phyloP scores from a whole-genome alignment of 2,329 filamentous ascomycete species.

The Xylaria multiplex region DNA sequence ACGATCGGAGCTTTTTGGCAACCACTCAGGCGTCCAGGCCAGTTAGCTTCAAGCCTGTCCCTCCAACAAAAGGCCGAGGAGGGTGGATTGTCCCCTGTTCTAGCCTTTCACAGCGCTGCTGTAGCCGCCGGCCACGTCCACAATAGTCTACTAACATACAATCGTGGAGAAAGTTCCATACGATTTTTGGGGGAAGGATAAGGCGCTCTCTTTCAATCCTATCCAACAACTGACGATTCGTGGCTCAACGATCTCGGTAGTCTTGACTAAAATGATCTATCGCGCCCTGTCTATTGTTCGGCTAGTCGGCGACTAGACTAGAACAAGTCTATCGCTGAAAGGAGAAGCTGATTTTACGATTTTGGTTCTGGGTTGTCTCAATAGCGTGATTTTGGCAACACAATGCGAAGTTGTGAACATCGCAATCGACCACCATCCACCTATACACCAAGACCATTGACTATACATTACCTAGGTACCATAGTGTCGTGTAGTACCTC shows the following conservation, averaged over 20 bases:
- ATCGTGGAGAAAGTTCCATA: slow-evolving; percentile 46
- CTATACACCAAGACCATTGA: not conserved
- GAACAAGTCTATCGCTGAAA: slow-evolving; percentile 29
- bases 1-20: slow-evolving; percentile 47
- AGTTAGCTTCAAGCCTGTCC: slow-evolving; percentile 43
- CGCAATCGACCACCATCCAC: slow-evolving; percentile 8
- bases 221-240: slow-evolving; percentile 39
- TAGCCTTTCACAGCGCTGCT: slow-evolving; percentile 56
- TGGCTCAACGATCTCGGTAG: slow-evolving; percentile 40
- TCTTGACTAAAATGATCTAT: slow-evolving; percentile 33
- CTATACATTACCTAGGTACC: too few species aligned
- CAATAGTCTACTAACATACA: slow-evolving; percentile 36
- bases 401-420: slow-evolving; percentile 33
- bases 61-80: slow-evolving; percentile 45
- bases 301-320: slow-evolving; percentile 38
- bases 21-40: slow-evolving; percentile 41
- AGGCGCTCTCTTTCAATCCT: slow-evolving; percentile 33
- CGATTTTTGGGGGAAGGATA: slow-evolving; percentile 40
- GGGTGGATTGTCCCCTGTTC: slow-evolving; percentile 48
- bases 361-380: slow-evolving; percentile 14
- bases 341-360: slow-evolving; percentile 33
- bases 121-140: slow-evolving; percentile 53
- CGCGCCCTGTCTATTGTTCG: slow-evolving; percentile 31
- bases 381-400: slow-evolving; percentile 36
- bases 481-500: not conserved